A percentile compares a stretch with the other conserved stretches of the same genome.
Conservation (phyloP, 805 yeast species). For the Nakazawaea anatomiae region DNA sequence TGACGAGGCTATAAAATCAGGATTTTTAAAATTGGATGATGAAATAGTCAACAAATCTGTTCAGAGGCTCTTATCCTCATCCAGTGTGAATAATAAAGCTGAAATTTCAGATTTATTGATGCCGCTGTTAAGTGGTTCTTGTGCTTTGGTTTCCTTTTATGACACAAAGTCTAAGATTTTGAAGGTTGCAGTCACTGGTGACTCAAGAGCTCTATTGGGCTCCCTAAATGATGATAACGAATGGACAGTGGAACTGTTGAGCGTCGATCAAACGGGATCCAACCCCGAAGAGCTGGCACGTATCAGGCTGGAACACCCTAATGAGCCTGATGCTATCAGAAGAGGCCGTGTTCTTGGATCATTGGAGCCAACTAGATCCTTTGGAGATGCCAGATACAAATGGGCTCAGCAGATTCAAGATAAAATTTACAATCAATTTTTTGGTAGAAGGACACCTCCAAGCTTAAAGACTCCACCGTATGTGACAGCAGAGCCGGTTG, state of each 20-base stretch:
- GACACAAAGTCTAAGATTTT: constrained; percentile 68
- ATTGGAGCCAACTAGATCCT: constrained; percentile 92
- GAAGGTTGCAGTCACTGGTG: constrained; percentile 94
- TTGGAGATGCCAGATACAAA: constrained; percentile 95
- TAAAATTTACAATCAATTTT: constrained; percentile 64
- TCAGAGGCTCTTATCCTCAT: constrained; percentile 55
- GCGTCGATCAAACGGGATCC: constrained; percentile 92
- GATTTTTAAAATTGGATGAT: constrained; percentile 78
- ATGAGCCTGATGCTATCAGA: constrained; percentile 75
- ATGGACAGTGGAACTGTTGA: constrained; percentile 86
- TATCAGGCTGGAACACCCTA: constrained; percentile 83
- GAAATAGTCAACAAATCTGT: constrained; percentile 78
- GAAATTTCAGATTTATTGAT: constrained; percentile 67
- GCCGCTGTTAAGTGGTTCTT: constrained; percentile 95
- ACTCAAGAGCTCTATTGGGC: constrained; percentile 88
- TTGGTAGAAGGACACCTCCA: constrained; percentile 73
- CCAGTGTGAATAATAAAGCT: constrained; percentile 48
- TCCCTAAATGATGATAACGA: constrained; percentile 54
- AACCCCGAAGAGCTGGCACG: constrained; percentile 83
- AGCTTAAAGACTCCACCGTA: constrained; percentile 87
- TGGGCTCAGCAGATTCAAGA: constrained; percentile 72
- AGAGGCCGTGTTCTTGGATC: constrained; percentile 91
- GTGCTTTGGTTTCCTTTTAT: constrained; percentile 83
- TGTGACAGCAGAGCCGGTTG: constrained; percentile 93
- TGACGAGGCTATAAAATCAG: constrained; percentile 75